Percentiles rank a stretch among this genome's conserved stretches.
These are phyloP conservation scores for Dryas drummondii DNA, from an alignment of 306 rosid genomes.

Conservation along the genomic window DNA sequence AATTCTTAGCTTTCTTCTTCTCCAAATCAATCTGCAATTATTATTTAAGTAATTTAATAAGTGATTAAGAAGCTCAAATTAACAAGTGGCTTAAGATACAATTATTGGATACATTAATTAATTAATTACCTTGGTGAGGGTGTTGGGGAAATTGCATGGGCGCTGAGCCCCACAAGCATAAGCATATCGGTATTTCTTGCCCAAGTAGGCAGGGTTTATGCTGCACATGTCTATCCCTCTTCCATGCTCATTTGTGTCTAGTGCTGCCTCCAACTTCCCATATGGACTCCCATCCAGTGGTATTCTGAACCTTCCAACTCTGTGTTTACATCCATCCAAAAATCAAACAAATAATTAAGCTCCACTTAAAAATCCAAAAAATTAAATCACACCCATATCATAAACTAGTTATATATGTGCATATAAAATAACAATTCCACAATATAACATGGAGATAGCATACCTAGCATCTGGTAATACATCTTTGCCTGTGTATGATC, in stretches of 20 bases:
- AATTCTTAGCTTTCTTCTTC: constrained; percentile 63
- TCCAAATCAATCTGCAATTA: constrained; percentile 64
- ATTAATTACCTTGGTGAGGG: constrained; percentile 69
- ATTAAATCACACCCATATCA: too few relatives aligned
- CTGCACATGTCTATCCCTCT: constrained; percentile 96
- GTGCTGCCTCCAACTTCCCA: constrained; percentile 76
- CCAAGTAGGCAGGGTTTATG: constrained; percentile 71
- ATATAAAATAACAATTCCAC: background rate
- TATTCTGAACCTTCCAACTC: constrained; percentile 87
- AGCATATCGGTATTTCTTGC: constrained; percentile 78
- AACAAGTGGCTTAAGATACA: background rate
- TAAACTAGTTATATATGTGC: too few relatives aligned
- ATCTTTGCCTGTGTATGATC: constrained; percentile 50
- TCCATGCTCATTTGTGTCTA: constrained; percentile 89
- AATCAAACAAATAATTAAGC: background rate
- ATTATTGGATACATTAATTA: background rate
- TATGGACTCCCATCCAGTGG: constrained; percentile 73
- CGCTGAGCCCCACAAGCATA: constrained; percentile 96
- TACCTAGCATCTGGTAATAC: constrained; percentile 91
- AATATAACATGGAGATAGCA: background rate
- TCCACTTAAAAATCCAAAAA: background rate
- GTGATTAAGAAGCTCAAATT: background rate
- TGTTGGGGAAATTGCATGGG: constrained; percentile 96
- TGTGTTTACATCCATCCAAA: constrained; percentile 11
- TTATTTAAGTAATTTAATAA: background rate